Conservation (phyloP, 176 grass and related monocot species). For the Raddia guianensis region DNA sequence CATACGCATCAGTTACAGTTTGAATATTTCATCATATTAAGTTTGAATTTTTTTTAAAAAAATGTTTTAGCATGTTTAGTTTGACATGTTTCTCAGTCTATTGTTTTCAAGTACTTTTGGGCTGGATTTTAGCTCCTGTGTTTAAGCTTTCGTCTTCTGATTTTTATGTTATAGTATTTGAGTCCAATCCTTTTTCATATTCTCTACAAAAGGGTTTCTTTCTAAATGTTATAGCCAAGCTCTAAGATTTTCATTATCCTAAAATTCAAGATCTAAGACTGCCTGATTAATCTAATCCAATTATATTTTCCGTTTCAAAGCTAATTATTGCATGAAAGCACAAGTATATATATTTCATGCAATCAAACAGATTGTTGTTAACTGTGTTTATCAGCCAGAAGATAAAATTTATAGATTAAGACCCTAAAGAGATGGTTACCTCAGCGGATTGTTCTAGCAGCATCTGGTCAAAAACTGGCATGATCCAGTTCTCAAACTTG, state of each 20-base stretch:
- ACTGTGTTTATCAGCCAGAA: background rate
- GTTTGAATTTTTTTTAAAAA: background rate
- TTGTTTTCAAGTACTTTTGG: background rate
- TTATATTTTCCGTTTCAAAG: background rate
- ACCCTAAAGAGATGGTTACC: constrained; percentile 37
- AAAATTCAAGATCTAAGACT: background rate
- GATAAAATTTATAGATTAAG: background rate
- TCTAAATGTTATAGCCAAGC: background rate
- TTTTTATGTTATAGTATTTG: background rate
- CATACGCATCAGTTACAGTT: background rate
- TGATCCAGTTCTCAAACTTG: constrained; percentile 99
- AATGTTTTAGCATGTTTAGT: background rate
- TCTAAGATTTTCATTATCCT: background rate
- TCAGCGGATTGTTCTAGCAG: constrained; percentile 78
- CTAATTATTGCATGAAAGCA: constrained; percentile 1
- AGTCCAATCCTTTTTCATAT: background rate
- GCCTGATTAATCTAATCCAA: background rate
- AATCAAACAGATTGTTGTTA: background rate
- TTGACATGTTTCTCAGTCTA: constrained; percentile 3
- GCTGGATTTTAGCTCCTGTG: background rate
- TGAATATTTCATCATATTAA: background rate
- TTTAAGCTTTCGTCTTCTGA: background rate
- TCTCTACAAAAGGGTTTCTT: background rate
- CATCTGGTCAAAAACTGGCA: constrained; percentile 87
- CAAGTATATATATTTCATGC: background rate